Conservation (phyloP, 176 grass and related monocot species). For the Raddia guianensis region DNA sequence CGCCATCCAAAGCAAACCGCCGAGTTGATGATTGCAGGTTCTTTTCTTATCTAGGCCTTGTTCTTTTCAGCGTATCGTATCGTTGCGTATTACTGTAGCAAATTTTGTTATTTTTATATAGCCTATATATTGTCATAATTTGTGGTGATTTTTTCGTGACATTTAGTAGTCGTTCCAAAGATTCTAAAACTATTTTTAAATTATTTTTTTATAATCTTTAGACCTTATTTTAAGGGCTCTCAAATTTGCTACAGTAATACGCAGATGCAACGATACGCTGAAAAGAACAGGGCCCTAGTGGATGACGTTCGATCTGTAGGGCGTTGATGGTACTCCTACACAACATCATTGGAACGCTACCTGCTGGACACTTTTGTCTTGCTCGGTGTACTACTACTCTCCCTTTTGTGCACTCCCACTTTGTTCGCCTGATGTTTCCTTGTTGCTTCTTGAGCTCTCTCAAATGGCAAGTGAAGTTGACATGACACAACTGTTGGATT, state of each 20-base stretch:
- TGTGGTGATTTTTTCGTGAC: too few relatives aligned
- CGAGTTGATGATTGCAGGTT: background rate
- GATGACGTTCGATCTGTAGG: background rate
- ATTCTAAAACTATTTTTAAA: too few relatives aligned
- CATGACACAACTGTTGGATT: background rate
- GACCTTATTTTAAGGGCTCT: too few relatives aligned
- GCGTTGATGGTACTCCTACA: background rate
- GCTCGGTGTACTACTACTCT: background rate
- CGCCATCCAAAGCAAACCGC: background rate
- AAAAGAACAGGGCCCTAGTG: too few relatives aligned
- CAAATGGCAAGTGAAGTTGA: background rate
- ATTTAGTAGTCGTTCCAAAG: too few relatives aligned
- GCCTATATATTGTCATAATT: too few relatives aligned
- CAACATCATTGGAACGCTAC: background rate
- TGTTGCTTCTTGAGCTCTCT: constrained; percentile 23
- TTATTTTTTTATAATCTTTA: too few relatives aligned
- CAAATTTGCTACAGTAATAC: too few relatives aligned
- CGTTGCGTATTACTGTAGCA: too few relatives aligned
- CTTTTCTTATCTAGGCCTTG: constrained; percentile 24
- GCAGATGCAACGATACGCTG: too few relatives aligned
- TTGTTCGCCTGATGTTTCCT: constrained; percentile 16
- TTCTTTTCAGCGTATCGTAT: too few relatives aligned
- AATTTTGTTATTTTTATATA: too few relatives aligned
- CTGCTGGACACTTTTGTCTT: constrained; percentile 33
- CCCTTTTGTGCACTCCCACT: background rate